A percentile compares a stretch with the other conserved stretches of the same genome.
phyloP scores from a whole-genome alignment of 208 protist species.

The Trypanosoma platydactyli region DNA sequence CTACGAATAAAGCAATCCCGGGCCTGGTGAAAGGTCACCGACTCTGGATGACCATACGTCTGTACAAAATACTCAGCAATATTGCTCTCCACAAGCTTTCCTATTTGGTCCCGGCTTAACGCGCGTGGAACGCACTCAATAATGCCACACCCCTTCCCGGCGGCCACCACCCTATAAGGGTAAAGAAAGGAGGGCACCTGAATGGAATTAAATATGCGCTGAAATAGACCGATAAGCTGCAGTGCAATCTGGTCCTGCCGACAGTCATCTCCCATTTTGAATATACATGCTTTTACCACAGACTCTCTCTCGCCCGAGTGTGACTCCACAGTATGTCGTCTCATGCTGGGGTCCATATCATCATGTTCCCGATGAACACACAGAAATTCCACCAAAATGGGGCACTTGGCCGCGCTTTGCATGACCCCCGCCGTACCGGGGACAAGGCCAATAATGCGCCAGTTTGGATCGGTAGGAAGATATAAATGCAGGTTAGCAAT shows the following conservation, averaged over 20 bases:
- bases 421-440: constrained; percentile 76
- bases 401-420: constrained; percentile 91
- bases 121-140: constrained; percentile 92
- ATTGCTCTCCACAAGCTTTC: constrained; percentile 88
- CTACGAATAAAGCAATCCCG: constrained; percentile 92
- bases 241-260: constrained; percentile 93
- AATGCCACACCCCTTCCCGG: constrained; percentile 84
- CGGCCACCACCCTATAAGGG: constrained; percentile 93
- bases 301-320: not conserved
- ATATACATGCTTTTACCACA: constrained; percentile 88
- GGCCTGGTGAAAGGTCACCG: constrained; percentile 77
- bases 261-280: constrained; percentile 96
- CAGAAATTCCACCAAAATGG: constrained; percentile 89
- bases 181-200: constrained; percentile 87
- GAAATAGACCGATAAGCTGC: constrained; percentile 90
- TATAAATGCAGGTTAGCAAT: constrained; percentile 65
- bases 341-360: constrained; percentile 32
- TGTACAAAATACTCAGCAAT: constrained; percentile 91
- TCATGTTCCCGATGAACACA: constrained; percentile 49
- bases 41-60: constrained; percentile 89
- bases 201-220: constrained; percentile 81
- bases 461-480: constrained; percentile 79
- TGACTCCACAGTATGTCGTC: not conserved
- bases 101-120: constrained; percentile 89
- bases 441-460: constrained; percentile 74